Percentiles rank a stretch among this genome's conserved stretches.
phyloP scores from a whole-genome alignment of 768 basidiomycete species.

The Clitopilus passeckerianus region DNA sequence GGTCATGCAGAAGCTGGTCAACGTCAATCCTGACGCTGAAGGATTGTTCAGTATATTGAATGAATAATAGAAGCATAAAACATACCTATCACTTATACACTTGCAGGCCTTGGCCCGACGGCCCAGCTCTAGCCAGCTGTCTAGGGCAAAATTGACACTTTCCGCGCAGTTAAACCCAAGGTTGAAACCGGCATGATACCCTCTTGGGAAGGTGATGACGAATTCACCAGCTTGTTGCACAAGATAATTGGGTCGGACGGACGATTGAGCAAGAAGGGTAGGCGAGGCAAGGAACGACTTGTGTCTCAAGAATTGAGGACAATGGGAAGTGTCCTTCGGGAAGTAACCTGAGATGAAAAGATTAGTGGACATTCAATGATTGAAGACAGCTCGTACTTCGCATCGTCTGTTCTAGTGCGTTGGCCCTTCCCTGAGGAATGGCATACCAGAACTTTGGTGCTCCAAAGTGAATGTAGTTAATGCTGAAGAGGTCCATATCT shows the following conservation, averaged over 20 bases:
- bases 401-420: conserved; percentile 86
- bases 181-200: conserved; percentile 97
- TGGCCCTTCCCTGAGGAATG: conserved; percentile 81
- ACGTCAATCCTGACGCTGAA: conserved; percentile 90
- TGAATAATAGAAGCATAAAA: background rate
- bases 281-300: conserved; percentile 96
- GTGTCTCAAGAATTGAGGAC: conserved; percentile 93
- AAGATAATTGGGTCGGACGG: conserved; percentile 78
- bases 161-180: conserved; percentile 96
- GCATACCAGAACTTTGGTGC: conserved; percentile 98
- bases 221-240: conserved; percentile 96
- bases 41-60: background rate
- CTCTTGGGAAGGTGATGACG: conserved; percentile 90
- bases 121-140: conserved; percentile 90
- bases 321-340: conserved; percentile 77
- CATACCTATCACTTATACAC: conserved; percentile 71
- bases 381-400: conserved; percentile 45
- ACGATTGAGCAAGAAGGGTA: conserved; percentile 68
- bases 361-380: background rate
- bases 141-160: conserved; percentile 93
- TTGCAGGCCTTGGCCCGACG: conserved; percentile 72
- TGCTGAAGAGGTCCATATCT: conserved; percentile 98
- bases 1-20: conserved; percentile 72
- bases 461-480: conserved; percentile 98
- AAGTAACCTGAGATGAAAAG: conserved; percentile 57